A percentile compares a stretch with the other conserved stretches of the same genome.
phyloP scores from a whole-genome alignment of 805 yeast genomes.

The Zygosaccharomyces bisporus region DNA sequence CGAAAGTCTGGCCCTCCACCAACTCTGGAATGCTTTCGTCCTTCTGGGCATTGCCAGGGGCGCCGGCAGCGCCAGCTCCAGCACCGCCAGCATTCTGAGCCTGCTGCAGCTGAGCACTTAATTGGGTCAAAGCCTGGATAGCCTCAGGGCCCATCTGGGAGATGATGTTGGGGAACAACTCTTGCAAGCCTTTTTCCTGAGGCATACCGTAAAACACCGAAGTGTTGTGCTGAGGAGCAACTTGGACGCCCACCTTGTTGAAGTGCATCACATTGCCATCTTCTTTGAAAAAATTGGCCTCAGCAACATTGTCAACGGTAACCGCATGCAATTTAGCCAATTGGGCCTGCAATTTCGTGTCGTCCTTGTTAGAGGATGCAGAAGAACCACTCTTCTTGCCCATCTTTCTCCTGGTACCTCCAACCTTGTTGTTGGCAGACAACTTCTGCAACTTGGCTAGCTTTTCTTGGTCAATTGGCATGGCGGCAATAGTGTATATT shows the following conservation, averaged over 20 bases:
- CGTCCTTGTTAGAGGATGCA: constrained; percentile 70
- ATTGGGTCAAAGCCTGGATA: constrained; percentile 78
- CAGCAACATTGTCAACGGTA: constrained; percentile 85
- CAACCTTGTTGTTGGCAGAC: constrained; percentile 75
- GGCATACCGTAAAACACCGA: constrained; percentile 94
- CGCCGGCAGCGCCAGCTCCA: constrained; percentile 39
- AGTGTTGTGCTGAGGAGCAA: constrained; percentile 85
- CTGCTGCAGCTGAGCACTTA: constrained; percentile 83
- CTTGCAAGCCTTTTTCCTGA: constrained; percentile 87
- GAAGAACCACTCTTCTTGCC: constrained; percentile 54
- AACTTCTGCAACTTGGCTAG: constrained; percentile 83
- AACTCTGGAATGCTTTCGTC: constrained; percentile 44
- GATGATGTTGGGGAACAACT: constrained; percentile 88
- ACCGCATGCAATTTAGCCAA: constrained; percentile 86
- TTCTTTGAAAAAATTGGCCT: constrained; percentile 96
- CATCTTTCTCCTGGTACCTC: constrained; percentile 87
- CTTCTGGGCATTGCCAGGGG: constrained; percentile 41
- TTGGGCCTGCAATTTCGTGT: constrained; percentile 84
- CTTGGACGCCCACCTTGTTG: constrained; percentile 94
- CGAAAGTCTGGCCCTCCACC: constrained; percentile 78
- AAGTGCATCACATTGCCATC: constrained; percentile 96
- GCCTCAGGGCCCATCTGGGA: constrained; percentile 97
- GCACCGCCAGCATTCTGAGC: constrained; percentile 48
- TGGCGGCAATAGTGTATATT: constrained; percentile 23
- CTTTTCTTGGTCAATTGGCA: constrained; percentile 94